Evolutionary conservation across 2,329 filamentous ascomycete species (phyloP), one percentile per base, ranked within the genome.

Genomic region (Clonostachys sp.): DNA sequence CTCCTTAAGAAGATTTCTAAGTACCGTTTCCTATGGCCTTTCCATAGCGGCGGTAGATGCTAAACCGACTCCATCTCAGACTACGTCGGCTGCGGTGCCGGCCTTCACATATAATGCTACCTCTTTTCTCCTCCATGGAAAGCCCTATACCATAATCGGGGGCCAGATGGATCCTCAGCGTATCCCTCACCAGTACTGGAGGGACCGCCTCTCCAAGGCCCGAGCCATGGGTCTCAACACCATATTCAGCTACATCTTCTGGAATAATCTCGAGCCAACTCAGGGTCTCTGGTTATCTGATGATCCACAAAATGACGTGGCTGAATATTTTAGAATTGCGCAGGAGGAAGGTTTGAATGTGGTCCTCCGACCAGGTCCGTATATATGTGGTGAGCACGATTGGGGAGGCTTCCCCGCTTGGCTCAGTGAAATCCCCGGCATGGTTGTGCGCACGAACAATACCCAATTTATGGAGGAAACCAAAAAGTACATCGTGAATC

Each of bases 171-270:
- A 76, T 48, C 72, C 72, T 1, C 74, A 77, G 50, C 67, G 73
- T 12, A 70, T 77, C 36, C 74, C 73, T 1, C 61, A 60, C 5
- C 54, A 63, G 30, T 74, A 74, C 55, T 77, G 74, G 74, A 55
- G 61, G 14, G 67, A 77, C 41, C 65, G 74, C 10, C 74, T 84
- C 55, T 88, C 92, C 68, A 94, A 91, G 68, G 89, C 87, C 35
- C 86, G 84, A 65, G 89, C 88, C 16, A 92, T 95, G 89, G 88
- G 89, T 48, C 70, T 92, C 44, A 77, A 81, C 50, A 74, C 81
- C 49, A 83, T 94, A 58, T 75, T 77, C 51, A 67, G 65, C 39
- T 78, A 77, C 53, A 59, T 77, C 5, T 77, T 69, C 55, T 78
- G 75, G 75, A 71, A 78, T 53, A 52, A 72, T 5, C 56, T 77